Evolutionary conservation across 768 basidiomycete genomes (phyloP), one percentile per base, ranked within the genome.

Genomic region (Mycena galericulata): DNA sequence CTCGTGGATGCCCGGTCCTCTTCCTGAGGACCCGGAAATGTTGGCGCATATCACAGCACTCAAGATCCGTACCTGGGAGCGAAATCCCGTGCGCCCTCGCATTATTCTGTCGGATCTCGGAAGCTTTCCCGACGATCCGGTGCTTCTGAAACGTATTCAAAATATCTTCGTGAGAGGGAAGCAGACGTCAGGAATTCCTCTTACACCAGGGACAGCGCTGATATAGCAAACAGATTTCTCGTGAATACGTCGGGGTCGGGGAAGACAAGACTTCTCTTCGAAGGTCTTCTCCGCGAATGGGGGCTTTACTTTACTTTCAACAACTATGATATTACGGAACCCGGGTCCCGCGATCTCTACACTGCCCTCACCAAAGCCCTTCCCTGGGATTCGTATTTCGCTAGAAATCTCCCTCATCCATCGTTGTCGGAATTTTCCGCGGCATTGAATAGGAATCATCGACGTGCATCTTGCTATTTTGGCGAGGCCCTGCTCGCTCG

Each of bases 91-190:
- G n/a, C n/a, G n/a, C n/a, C n/a, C n/a, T n/a, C n/a, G n/a, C n/a
- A n/a, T n/a, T n/a, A 73, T 85, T 7, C 76, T 85, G 1, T 82
- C 85, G 55, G 77, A 82, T 58, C 70, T 84, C 8, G 84, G 83
- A 22, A 79, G 75, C n/a, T 85, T 84, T 64, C 69, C 68, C 22
- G 61, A 69, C 5, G 80, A 83, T 30, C 62, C 68, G 14, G 34
- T 72, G 18, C 74, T 84, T 18, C 66, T 76, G 20, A 67, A 65
- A 30, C 77, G 84, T 18, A 69, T 85, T 9, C 68, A 76, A 14
- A 83, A 83, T 49, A 80, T 85, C 14, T 85, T 85, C 66, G 81
- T 83, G 78, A 76, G 82, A 20, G 80, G 82, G 41, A 83, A 79
- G 50, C 83, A 84, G 65, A 83, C 65, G 83, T 78, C 4, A 10